A percentile compares a stretch with the other conserved stretches of the same genome.
These are phyloP conservation scores for Aspergillus pseudoviridinutans DNA, from an alignment of 2,329 filamentous ascomycete species.

Conservation along the genomic window DNA sequence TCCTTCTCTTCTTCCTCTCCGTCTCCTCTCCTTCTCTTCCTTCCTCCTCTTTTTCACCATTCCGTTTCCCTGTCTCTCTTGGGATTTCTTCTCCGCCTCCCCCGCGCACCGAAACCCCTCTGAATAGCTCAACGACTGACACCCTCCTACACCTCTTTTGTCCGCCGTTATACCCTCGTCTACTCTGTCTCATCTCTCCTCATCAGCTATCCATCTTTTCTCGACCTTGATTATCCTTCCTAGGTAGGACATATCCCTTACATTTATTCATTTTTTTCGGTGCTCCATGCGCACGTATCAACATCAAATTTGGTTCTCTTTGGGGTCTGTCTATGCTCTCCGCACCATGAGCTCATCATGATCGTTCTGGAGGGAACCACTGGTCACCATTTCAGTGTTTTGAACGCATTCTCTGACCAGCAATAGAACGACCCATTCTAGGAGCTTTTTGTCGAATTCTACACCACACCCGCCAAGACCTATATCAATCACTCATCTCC, in stretches of 20 bases:
- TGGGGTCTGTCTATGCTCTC: neutral
- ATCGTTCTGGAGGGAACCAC: neutral
- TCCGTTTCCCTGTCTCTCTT: conserved; percentile 19
- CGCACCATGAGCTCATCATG: neutral
- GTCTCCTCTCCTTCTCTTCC: conserved; percentile 9
- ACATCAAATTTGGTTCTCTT: neutral
- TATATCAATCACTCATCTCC: neutral
- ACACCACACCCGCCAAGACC: conserved; percentile 5
- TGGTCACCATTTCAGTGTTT: neutral
- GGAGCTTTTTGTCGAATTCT: neutral
- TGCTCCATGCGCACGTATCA: neutral
- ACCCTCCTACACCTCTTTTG: conserved; percentile 3
- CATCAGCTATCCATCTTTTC: neutral
- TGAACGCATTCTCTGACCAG: neutral
- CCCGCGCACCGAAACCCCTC: conserved; percentile 29
- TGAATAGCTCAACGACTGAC: conserved; percentile 19
- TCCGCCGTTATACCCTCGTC: conserved; percentile 7
- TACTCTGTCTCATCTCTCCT: conserved; percentile 1
- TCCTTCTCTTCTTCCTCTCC: conserved; percentile 6
- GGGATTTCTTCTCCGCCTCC: conserved; percentile 7
- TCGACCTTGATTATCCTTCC: neutral
- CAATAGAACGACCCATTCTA: neutral
- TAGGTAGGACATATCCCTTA: neutral
- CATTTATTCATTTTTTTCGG: neutral
- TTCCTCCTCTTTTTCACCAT: conserved; percentile 20